phyloP scores from a whole-genome alignment of 2,329 filamentous ascomycete genomes.

The Alternaria metachromatica region DNA sequence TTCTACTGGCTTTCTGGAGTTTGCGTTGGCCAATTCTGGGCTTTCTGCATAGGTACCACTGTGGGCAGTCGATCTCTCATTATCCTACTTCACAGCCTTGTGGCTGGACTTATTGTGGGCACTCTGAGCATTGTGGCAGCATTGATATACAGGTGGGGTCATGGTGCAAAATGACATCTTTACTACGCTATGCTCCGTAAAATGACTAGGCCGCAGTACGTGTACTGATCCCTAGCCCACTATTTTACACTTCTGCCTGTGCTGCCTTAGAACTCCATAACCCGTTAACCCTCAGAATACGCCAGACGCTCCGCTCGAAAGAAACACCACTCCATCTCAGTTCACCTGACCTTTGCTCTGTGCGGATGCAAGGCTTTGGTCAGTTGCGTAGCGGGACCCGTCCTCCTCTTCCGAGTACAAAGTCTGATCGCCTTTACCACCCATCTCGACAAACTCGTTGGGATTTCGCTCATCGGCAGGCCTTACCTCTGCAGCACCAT shows the following conservation, averaged over 20 bases:
- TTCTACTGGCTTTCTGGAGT: background rate
- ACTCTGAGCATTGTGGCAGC: background rate
- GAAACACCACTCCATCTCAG: background rate
- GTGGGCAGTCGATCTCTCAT: background rate
- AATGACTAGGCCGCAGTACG: background rate
- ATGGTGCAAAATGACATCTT: background rate
- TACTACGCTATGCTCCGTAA: background rate
- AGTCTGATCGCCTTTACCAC: conserved; percentile 82
- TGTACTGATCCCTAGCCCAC: conserved; percentile 4
- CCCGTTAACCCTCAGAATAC: conserved; percentile 17
- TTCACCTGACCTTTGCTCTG: conserved; percentile 5
- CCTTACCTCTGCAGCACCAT: conserved; percentile 61
- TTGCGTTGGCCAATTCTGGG: background rate
- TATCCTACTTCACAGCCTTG: background rate
- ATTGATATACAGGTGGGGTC: background rate
- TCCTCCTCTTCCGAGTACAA: conserved; percentile 71
- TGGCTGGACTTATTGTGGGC: background rate
- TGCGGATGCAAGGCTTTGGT: conserved; percentile 19
- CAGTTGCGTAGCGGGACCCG: conserved; percentile 47
- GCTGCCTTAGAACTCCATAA: conserved; percentile 15
- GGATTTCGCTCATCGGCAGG: conserved; percentile 73
- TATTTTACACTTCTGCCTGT: conserved; percentile 18
- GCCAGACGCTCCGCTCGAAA: conserved; percentile 7
- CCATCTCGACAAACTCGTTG: conserved; percentile 81
- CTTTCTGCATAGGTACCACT: background rate